Conservation (phyloP, 2,329 filamentous ascomycete species). For the Calonectria hawksworthii region DNA sequence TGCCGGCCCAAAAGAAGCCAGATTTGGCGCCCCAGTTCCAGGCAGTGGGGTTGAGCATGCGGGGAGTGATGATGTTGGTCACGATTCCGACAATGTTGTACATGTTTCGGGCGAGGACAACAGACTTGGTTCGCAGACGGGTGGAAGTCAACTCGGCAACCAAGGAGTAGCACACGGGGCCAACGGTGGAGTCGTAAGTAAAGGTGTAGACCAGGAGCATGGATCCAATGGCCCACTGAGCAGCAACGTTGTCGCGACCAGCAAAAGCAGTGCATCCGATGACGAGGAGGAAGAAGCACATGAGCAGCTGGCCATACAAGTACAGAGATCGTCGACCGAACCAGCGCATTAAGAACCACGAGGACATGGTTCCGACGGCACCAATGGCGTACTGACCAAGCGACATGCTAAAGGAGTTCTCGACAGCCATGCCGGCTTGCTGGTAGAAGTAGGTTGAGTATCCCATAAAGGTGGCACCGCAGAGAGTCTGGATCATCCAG, state of each 20-base stretch:
- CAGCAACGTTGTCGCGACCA: conserved; percentile 59
- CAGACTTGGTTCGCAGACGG: conserved; percentile 61
- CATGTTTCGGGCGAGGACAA: conserved; percentile 59
- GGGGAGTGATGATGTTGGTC: conserved; percentile 61
- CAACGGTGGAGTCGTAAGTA: conserved; percentile 56
- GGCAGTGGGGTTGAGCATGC: conserved; percentile 61
- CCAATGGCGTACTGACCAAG: conserved; percentile 60
- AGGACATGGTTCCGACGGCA: conserved; percentile 59
- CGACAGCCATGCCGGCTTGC: conserved; percentile 56
- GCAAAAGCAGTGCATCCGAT: conserved; percentile 70
- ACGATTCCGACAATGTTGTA: conserved; percentile 65
- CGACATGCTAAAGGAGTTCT: conserved; percentile 56
- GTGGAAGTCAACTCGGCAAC: conserved; percentile 69
- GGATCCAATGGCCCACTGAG: conserved; percentile 63
- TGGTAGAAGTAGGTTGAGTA: conserved; percentile 70
- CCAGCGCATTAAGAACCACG: conserved; percentile 60
- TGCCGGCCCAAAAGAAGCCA: conserved; percentile 61
- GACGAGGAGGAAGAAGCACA: conserved; percentile 56
- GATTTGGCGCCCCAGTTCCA: conserved; percentile 64
- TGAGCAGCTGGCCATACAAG: conserved; percentile 63
- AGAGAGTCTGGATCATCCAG: conserved; percentile 58
- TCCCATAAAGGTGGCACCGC: conserved; percentile 63
- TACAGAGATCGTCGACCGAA: conserved; percentile 63
- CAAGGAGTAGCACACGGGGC: conserved; percentile 83
- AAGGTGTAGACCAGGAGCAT: conserved; percentile 61